phyloP scores from a whole-genome alignment of 2,329 filamentous ascomycete genomes.

The Arthrobotrys musiformis region DNA sequence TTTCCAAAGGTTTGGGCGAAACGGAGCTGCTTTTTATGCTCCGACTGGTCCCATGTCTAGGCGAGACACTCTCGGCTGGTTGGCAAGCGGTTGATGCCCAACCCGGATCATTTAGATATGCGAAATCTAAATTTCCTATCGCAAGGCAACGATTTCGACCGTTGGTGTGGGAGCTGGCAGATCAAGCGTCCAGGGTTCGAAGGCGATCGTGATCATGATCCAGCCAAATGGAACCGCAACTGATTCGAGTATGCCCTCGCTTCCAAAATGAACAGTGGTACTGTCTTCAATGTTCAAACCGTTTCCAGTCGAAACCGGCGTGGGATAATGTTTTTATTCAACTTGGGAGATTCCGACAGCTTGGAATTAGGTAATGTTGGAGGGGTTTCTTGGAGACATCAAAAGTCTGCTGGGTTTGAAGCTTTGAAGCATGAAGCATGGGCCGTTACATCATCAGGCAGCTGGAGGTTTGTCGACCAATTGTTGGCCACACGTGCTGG shows the following conservation, averaged over 20 bases:
- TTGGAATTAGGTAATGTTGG: slow-evolving; percentile 51
- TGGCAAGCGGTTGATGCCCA: neutral
- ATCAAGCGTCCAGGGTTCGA: neutral
- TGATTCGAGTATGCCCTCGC: slow-evolving; percentile 4
- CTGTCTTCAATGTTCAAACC: neutral
- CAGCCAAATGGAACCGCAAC: neutral
- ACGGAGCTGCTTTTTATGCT: neutral
- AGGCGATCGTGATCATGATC: neutral
- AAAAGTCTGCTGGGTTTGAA: slow-evolving; percentile 8
- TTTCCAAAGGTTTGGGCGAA: neutral
- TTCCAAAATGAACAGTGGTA: slow-evolving; percentile 2
- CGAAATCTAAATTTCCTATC: slow-evolving; percentile 14
- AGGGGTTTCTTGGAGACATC: neutral
- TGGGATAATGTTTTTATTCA: slow-evolving; percentile 27
- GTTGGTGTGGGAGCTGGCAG: slow-evolving; percentile 8
- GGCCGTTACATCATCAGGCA: slow-evolving; percentile 47
- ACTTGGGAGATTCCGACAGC: slow-evolving; percentile 5
- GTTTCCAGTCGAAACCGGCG: neutral
- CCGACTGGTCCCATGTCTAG: neutral
- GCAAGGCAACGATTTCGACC: slow-evolving; percentile 4
- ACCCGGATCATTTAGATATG: slow-evolving; percentile 5
- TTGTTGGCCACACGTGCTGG: slow-evolving; percentile 45
- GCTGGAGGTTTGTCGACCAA: slow-evolving; percentile 28
- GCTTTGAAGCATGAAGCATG: slow-evolving; percentile 1
- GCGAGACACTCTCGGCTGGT: slow-evolving; percentile 2